A percentile compares a stretch with the other conserved stretches of the same genome.
Evolutionary conservation across 331 rosid species (phyloP).

Genomic region (Rhamnella rubrinervis): DNA sequence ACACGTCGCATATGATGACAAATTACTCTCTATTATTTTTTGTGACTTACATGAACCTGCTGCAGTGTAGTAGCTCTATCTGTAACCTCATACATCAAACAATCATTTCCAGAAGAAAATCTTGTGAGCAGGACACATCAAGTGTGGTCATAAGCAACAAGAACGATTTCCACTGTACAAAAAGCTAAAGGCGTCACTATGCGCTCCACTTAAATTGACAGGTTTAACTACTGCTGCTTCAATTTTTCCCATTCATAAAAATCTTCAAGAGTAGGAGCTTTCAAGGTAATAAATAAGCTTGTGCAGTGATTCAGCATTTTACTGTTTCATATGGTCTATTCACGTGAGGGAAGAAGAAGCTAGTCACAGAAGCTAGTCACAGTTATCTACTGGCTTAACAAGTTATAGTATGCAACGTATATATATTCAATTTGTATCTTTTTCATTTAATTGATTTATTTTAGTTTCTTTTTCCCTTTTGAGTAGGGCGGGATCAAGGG

Average conservation of each 20-base stretch:
- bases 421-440: neutral
- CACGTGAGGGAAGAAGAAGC: neutral
- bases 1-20: too few species aligned
- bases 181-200: slow-evolving; percentile 1
- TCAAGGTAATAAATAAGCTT: slow-evolving; percentile 3
- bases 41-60: too few species aligned
- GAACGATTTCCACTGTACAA: slow-evolving; percentile 10
- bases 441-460: too few species aligned
- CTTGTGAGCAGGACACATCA: too few species aligned
- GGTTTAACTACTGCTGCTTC: slow-evolving; percentile 9
- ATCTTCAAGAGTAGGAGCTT: neutral
- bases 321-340: neutral
- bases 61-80: too few species aligned
- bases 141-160: neutral
- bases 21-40: too few species aligned
- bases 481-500: neutral
- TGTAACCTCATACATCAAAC: too few species aligned
- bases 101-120: too few species aligned
- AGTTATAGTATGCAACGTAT: neutral
- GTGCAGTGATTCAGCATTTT: slow-evolving; percentile 15
- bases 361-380: slow-evolving; percentile 6
- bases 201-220: slow-evolving; percentile 4
- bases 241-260: slow-evolving; percentile 4
- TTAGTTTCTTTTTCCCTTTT: neutral
- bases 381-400: neutral